phyloP scores from a whole-genome alignment of 768 basidiomycete genomes.

The Boletus subparvulus region DNA sequence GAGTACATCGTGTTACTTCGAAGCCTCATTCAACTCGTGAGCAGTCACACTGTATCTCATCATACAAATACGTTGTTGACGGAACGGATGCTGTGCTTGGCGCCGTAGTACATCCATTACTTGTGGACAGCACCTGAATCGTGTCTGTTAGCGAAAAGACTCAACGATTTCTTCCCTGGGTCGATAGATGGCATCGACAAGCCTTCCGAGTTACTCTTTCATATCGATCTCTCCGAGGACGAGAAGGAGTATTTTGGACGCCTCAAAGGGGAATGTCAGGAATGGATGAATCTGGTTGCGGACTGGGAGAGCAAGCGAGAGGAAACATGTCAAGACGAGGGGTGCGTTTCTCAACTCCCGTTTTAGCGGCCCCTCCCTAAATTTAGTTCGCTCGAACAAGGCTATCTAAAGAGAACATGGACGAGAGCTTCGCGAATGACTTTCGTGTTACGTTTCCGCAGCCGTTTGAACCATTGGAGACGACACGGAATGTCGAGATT shows the following conservation, averaged over 20 bases:
- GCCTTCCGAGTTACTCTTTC: conserved; percentile 25
- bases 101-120: conserved; percentile 27
- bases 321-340: conserved; percentile 3
- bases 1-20: conserved; percentile 26
- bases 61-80: neutral
- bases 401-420: conserved; percentile 12
- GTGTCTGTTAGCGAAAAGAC: conserved; percentile 16
- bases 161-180: conserved; percentile 32
- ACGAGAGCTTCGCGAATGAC: conserved; percentile 18
- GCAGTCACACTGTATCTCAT: neutral
- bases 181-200: conserved; percentile 11
- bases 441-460: conserved; percentile 25
- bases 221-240: conserved; percentile 21
- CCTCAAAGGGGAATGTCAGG: conserved; percentile 15
- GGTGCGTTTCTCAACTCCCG: conserved; percentile 2
- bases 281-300: conserved; percentile 17
- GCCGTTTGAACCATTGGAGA: conserved; percentile 10
- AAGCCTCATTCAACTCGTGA: conserved; percentile 22
- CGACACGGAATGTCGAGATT: conserved; percentile 17
- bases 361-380: neutral
- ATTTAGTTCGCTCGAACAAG: neutral
- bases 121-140: conserved; percentile 30
- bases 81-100: neutral
- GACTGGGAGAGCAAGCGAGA: conserved; percentile 24
- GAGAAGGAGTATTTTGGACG: conserved; percentile 21